Base-by-base conservation (phyloP, 2,329 filamentous ascomycete species). In the Neopestalotiopsis rosae region DNA sequence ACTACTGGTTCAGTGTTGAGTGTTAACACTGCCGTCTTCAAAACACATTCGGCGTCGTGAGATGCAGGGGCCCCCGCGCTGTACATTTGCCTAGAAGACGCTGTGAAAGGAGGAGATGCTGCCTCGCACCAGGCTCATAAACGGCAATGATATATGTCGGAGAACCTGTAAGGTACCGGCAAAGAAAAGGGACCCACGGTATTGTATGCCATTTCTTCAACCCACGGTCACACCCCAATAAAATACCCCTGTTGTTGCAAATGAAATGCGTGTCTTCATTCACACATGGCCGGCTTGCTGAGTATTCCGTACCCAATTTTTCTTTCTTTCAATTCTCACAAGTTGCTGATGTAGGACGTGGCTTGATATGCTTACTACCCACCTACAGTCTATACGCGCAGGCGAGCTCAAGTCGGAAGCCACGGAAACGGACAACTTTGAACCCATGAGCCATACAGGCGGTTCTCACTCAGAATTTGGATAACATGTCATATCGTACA, bases 401-500 rank as follows among this genome's bases (percentile, higher is more conserved):
- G 14, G 61, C 38, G 10, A 10, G n/a, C 38, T 34, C 62, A 65
- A 24, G 38, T 17, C 42, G 38, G 38, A 20, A 20, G 24, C 38
- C 20, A 17, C n/a, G 45, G 24, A 49, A 49, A 20, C 32, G 34
- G 38, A 49, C 17, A 24, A 30, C 7, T 40, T 30, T 28, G 42
- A 17, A 17, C 4, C 32, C 52, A 34, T 17, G 30, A 45, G n/a
- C 32, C 59, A 38, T 52, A 40, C 40, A 30, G 57, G 30, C 24
- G 38, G 56, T 20, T 45, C 58, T 34, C 59, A 70, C 65, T 40
- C 61, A 52, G 63, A 63, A 28, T 28, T 24, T 30, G 70, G 77
- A 77, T 81, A 80, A 84, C 78, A 74, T 80, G 80, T 85, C 83
- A 85, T 81, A 81, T 86, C 77, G 75, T 79, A 86, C 85, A 83